Conservation (phyloP, 2,329 filamentous ascomycete species). For the Scedosporium minutisporum region DNA sequence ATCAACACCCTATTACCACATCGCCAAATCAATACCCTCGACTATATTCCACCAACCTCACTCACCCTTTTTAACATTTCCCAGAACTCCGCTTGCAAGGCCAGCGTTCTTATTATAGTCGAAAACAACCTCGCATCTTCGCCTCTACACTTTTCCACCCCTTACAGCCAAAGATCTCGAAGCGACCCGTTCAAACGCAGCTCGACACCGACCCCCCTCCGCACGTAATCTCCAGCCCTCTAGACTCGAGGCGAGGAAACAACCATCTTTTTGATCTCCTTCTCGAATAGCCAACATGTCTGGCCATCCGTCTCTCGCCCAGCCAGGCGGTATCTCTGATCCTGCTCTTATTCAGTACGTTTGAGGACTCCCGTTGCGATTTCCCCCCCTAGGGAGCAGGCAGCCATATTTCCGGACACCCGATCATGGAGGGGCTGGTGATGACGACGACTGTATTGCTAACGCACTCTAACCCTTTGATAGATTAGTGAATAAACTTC, state of each 20-base stretch:
- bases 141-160: not conserved
- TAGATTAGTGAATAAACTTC: constrained; percentile 93
- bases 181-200: not conserved
- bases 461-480: constrained; percentile 14
- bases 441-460: constrained; percentile 10
- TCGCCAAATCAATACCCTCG: not conserved
- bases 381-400: not conserved
- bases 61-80: not conserved
- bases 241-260: not conserved
- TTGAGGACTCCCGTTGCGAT: constrained; percentile 14
- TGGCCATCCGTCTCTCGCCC: not conserved
- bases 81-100: not conserved
- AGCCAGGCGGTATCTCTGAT: constrained; percentile 53
- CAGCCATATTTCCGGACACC: not conserved
- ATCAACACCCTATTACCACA: constrained; percentile 6
- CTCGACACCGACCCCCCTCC: not conserved
- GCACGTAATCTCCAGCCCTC: not conserved
- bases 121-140: not conserved
- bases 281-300: constrained; percentile 3
- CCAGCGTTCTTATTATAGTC: not conserved
- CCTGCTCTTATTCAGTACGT: constrained; percentile 54
- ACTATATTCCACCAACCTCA: not conserved
- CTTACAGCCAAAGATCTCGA: not conserved
- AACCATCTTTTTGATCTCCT: not conserved
- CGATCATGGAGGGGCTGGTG: not conserved